A percentile compares a stretch with the other conserved stretches of the same genome.
phyloP scores from a whole-genome alignment of 1,139 yeast genomes.

The Yamadazyma songkhlaensis region DNA sequence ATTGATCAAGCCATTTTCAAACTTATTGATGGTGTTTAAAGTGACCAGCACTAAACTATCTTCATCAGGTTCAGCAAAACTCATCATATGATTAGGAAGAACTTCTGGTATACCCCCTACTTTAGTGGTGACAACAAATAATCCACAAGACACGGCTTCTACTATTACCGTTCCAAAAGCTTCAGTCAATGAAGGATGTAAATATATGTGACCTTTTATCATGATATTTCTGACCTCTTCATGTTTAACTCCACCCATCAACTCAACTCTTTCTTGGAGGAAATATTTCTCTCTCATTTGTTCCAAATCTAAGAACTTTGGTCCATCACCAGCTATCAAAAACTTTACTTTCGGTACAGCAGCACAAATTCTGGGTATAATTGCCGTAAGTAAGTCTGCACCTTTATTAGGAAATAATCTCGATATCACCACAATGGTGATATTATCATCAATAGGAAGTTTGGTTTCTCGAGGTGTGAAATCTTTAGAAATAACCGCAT shows the following conservation, averaged over 20 bases:
- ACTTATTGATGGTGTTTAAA: constrained; percentile 56
- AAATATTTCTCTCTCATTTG: constrained; percentile 90
- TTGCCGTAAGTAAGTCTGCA: constrained; percentile 80
- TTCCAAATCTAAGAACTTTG: constrained; percentile 87
- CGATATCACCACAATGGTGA: constrained; percentile 89
- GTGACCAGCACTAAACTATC: constrained; percentile 74
- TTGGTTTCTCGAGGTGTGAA: constrained; percentile 56
- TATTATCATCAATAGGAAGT: constrained; percentile 17
- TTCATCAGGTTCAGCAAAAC: constrained; percentile 81
- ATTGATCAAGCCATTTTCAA: constrained; percentile 60
- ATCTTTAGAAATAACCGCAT: constrained; percentile 86
- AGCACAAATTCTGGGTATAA: constrained; percentile 80
- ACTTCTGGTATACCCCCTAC: constrained; percentile 99
- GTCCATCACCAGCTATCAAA: constrained; percentile 95
- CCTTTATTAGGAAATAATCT: constrained; percentile 96
- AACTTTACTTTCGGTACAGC: constrained; percentile 66
- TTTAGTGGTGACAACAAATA: constrained; percentile 88
- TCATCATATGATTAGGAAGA: constrained; percentile 88
- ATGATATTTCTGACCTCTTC: constrained; percentile 91
- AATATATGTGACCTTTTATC: constrained; percentile 89
- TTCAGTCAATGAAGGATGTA: constrained; percentile 93
- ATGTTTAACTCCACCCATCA: constrained; percentile 86
- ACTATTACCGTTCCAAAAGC: constrained; percentile 97
- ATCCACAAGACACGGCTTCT: constrained; percentile 96
- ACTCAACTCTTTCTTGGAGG: constrained; percentile 81